phyloP scores from a whole-genome alignment of 768 basidiomycete genomes.

The Naganishia randhawae region DNA sequence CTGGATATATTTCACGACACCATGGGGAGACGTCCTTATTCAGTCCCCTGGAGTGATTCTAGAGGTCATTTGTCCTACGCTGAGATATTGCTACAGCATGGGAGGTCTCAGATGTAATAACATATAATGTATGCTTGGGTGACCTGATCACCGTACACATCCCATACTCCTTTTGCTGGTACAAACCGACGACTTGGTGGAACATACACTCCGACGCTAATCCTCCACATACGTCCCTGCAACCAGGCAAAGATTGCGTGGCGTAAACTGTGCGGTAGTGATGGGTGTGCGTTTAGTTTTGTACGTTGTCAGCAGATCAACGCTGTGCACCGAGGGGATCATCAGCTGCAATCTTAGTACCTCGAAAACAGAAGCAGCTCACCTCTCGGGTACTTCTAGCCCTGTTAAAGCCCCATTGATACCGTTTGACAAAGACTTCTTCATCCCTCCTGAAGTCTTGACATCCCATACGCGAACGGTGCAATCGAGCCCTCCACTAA shows the following conservation, averaged over 20 bases:
- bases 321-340: constrained; percentile 55
- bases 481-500: constrained; percentile 89
- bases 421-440: constrained; percentile 22
- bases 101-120: too few relatives aligned
- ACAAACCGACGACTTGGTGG: too few relatives aligned
- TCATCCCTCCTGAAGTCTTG: constrained; percentile 53
- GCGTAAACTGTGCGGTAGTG: constrained; percentile 86
- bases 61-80: too few relatives aligned
- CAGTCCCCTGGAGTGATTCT: too few relatives aligned
- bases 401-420: not conserved
- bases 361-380: constrained; percentile 45
- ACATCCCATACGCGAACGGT: constrained; percentile 99
- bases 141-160: too few relatives aligned
- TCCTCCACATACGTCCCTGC: constrained; percentile 58
- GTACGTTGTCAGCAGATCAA: constrained; percentile 82
- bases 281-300: constrained; percentile 95
- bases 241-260: constrained; percentile 86
- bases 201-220: not conserved
- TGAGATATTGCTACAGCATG: too few relatives aligned
- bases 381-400: constrained; percentile 60
- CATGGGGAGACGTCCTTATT: too few relatives aligned
- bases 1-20: too few relatives aligned
- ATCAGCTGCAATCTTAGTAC: constrained; percentile 9
- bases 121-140: too few relatives aligned
- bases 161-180: too few relatives aligned